Evolutionary conservation across 192 early-diverging fungal species (phyloP).

Genomic region (Thoreauomyces humboldtii): DNA sequence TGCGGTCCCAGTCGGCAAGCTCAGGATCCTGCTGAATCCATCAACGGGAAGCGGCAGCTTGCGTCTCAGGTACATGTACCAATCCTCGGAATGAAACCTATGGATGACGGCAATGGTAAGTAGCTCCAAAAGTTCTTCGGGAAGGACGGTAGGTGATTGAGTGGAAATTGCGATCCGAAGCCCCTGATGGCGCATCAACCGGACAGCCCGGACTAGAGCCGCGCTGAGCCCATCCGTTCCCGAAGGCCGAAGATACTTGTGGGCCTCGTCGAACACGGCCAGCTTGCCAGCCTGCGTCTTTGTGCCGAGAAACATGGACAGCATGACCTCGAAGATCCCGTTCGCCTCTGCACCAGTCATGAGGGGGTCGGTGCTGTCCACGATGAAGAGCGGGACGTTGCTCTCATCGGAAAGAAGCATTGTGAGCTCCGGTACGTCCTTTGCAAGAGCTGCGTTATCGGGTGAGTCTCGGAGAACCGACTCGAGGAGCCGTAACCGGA

Average conservation of each 20-base stretch:
- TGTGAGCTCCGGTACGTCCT: background rate
- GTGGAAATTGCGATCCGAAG: constrained; percentile 32
- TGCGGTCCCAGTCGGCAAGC: constrained; percentile 30
- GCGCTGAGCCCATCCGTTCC: constrained; percentile 20
- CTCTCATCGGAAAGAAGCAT: background rate
- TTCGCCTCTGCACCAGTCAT: constrained; percentile 28
- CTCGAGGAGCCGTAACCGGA: constrained; percentile 31
- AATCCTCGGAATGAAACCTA: constrained; percentile 31
- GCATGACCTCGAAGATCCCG: constrained; percentile 35
- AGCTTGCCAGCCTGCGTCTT: constrained; percentile 24
- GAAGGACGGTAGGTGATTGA: constrained; percentile 27
- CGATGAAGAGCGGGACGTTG: constrained; percentile 23
- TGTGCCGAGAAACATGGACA: constrained; percentile 22
- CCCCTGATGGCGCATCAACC: constrained; percentile 37
- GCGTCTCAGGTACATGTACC: constrained; percentile 28
- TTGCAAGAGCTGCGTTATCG: constrained; percentile 1
- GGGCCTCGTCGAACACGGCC: constrained; percentile 37
- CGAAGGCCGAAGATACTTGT: constrained; percentile 28
- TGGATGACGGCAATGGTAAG: constrained; percentile 26
- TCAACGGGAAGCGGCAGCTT: constrained; percentile 20
- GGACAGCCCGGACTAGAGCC: constrained; percentile 25
- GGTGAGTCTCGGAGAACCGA: constrained; percentile 24
- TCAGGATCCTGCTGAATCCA: constrained; percentile 24
- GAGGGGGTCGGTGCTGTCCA: constrained; percentile 34
- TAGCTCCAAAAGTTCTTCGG: constrained; percentile 36